Conservation (phyloP, 2,329 filamentous ascomycete species). For the Hymenoscyphus infarciens region DNA sequence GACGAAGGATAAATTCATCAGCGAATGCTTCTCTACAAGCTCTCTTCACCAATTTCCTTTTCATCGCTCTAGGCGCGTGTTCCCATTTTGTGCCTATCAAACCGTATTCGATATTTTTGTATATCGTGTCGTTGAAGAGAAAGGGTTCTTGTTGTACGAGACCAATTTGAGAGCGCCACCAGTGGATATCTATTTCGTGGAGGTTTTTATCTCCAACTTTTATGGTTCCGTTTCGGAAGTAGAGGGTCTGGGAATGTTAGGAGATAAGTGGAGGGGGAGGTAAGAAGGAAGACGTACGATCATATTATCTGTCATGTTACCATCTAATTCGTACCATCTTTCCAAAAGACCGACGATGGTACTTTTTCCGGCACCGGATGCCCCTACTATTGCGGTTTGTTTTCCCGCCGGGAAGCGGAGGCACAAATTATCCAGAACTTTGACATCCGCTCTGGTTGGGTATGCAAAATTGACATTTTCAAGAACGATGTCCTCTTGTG, state of each 20-base stretch:
- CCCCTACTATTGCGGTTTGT: conserved; percentile 43
- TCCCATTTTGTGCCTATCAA: conserved; percentile 25
- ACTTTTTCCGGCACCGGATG: conserved; percentile 41
- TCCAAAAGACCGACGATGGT: conserved; percentile 41
- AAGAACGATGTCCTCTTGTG: conserved; percentile 37
- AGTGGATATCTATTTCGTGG: conserved; percentile 49
- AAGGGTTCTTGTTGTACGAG: conserved; percentile 65
- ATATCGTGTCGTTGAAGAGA: conserved; percentile 62
- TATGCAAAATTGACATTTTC: conserved; percentile 37
- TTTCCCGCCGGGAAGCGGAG: conserved; percentile 36
- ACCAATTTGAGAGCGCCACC: conserved; percentile 54
- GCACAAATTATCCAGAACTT: conserved; percentile 35
- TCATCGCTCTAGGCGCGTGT: conserved; percentile 13
- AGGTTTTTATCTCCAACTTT: conserved; percentile 20
- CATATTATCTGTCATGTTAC: conserved; percentile 25
- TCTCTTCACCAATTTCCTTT: conserved; percentile 30
- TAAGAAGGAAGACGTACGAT: conserved; percentile 19
- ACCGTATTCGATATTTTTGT: conserved; percentile 51
- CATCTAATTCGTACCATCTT: conserved; percentile 39
- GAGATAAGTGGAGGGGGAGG: background rate
- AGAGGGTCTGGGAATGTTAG: conserved; percentile 21
- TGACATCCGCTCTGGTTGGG: conserved; percentile 32
- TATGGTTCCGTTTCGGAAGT: conserved; percentile 25
- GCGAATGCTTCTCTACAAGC: conserved; percentile 55
- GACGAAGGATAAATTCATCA: conserved; percentile 50